Percentiles rank a stretch among this genome's conserved stretches.
phyloP scores from a whole-genome alignment of 306 rosid genomes.

The Canavalia ensiformis region DNA sequence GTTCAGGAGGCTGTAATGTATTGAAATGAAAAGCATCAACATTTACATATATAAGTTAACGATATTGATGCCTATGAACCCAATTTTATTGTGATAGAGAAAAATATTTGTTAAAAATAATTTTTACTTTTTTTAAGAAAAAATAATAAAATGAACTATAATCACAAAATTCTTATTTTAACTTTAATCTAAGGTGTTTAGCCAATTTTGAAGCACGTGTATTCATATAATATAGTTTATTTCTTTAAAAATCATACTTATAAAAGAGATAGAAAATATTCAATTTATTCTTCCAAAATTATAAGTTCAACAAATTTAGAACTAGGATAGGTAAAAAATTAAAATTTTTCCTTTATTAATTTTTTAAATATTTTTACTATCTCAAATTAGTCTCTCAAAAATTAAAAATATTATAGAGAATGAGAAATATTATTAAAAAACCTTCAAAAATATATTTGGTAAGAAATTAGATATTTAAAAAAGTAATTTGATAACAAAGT shows the following conservation, averaged over 20 bases:
- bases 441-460: no score
- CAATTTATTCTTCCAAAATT: no score
- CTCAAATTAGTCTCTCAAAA: no score
- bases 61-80: not conserved
- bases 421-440: no score
- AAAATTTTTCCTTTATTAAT: no score
- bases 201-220: not conserved
- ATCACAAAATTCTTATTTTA: not conserved
- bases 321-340: no score
- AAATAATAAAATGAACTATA: not conserved
- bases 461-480: no score
- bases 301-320: no score
- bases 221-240: not conserved
- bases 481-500: no score
- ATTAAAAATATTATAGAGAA: no score
- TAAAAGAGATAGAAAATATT: no score
- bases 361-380: no score
- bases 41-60: not conserved
- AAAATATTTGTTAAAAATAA: not conserved
- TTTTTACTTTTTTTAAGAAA: not conserved
- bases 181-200: not conserved
- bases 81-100: not conserved
- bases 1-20: constrained; percentile 56
- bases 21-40: not conserved
- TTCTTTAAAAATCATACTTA: not conserved